Evolutionary conservation across 2,329 filamentous ascomycete species (phyloP).

Genomic region (Alternaria tenuissima): DNA sequence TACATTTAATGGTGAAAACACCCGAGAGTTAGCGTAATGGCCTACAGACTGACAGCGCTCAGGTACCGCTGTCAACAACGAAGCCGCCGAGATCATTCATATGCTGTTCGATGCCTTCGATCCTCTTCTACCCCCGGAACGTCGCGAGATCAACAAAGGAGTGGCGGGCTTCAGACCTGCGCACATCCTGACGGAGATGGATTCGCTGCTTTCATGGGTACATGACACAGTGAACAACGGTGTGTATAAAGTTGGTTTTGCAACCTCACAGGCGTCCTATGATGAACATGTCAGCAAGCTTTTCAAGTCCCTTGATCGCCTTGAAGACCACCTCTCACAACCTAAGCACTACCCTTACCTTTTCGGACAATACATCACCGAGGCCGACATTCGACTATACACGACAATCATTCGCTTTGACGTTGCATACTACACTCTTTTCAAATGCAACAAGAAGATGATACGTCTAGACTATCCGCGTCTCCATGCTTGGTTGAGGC

Average conservation of each 20-base stretch:
- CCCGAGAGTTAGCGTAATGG: not conserved
- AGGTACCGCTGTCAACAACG: slow-evolving; percentile 49
- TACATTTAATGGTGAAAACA: slow-evolving; percentile 59
- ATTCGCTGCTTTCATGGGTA: slow-evolving; percentile 80
- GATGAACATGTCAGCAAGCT: slow-evolving; percentile 74
- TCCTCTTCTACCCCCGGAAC: slow-evolving; percentile 51
- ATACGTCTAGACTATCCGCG: slow-evolving; percentile 83
- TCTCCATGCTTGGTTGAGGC: slow-evolving; percentile 80
- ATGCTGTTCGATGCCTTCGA: slow-evolving; percentile 48
- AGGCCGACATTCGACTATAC: slow-evolving; percentile 59
- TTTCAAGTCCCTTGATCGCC: slow-evolving; percentile 78
- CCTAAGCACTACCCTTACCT: slow-evolving; percentile 69
- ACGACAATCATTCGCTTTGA: slow-evolving; percentile 69
- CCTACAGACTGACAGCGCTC: slow-evolving; percentile 11
- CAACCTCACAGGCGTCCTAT: slow-evolving; percentile 83
- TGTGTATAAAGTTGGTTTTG: slow-evolving; percentile 75
- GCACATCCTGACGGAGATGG: slow-evolving; percentile 69
- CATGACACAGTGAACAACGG: slow-evolving; percentile 70
- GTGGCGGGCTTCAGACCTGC: slow-evolving; percentile 73
- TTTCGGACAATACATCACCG: slow-evolving; percentile 69
- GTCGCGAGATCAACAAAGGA: slow-evolving; percentile 62
- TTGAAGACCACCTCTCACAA: slow-evolving; percentile 73
- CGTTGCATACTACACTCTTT: slow-evolving; percentile 61
- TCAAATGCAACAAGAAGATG: slow-evolving; percentile 83
- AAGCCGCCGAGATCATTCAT: slow-evolving; percentile 46